A percentile compares a stretch with the other conserved stretches of the same genome.
Conservation (phyloP, 1,284 basidiomycete species). For the Marasmius fiardii region DNA sequence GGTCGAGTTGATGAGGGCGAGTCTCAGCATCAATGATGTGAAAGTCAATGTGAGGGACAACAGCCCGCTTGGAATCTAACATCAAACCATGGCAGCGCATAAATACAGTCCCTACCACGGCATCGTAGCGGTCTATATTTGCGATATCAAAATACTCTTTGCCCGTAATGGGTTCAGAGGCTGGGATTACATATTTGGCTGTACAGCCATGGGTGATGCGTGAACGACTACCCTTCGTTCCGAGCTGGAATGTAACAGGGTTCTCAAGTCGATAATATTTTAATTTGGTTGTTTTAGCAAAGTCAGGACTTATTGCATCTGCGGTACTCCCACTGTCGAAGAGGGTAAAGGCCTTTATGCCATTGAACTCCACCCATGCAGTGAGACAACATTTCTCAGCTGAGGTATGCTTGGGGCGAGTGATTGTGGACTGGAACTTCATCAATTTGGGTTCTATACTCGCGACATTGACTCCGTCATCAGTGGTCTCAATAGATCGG, state of each 20-base stretch:
- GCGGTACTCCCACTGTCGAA: conserved; percentile 23
- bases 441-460: not conserved
- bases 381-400: conserved; percentile 7
- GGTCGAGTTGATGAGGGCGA: not conserved
- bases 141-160: conserved; percentile 15
- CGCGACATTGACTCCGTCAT: not conserved
- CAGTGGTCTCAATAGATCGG: not conserved
- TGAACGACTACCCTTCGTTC: conserved; percentile 19
- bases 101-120: no score
- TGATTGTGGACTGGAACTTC: not conserved
- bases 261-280: conserved; percentile 15
- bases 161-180: not conserved
- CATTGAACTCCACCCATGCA: conserved; percentile 11
- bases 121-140: conserved; percentile 18
- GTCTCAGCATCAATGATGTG: not conserved
- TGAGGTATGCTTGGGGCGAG: not conserved
- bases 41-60: not conserved
- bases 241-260: conserved; percentile 20
- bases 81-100: no score
- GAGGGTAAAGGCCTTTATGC: conserved; percentile 16
- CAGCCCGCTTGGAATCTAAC: no score
- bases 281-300: conserved; percentile 10
- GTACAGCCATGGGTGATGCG: conserved; percentile 20
- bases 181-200: not conserved
- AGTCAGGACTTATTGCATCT: conserved; percentile 19